Evolutionary conservation across 768 basidiomycete species (phyloP).

Genomic region (Tricholoma bakamatsutake): DNA sequence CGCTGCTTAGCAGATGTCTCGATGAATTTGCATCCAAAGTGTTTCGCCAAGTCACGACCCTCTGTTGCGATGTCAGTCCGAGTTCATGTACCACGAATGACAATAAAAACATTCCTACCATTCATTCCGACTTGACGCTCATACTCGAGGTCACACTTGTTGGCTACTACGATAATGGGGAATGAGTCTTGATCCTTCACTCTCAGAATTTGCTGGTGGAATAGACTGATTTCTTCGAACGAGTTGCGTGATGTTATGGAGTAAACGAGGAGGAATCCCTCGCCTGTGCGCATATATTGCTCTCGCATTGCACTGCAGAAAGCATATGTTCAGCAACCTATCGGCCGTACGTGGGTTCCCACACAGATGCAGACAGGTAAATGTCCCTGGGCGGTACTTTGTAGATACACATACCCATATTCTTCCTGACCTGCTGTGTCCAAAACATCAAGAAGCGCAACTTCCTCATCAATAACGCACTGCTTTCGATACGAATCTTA

Average conservation of each 20-base stretch:
- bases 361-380: neutral
- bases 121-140: slow-evolving; percentile 96
- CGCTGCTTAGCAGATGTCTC: slow-evolving; percentile 96
- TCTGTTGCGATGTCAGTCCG: slow-evolving; percentile 43
- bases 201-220: slow-evolving; percentile 93
- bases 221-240: slow-evolving; percentile 94
- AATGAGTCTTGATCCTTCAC: slow-evolving; percentile 96
- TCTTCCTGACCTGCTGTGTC: slow-evolving; percentile 97
- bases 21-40: slow-evolving; percentile 90
- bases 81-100: neutral
- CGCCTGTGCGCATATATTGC: slow-evolving; percentile 98
- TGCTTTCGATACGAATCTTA: slow-evolving; percentile 94
- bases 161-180: slow-evolving; percentile 93
- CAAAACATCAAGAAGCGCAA: slow-evolving; percentile 91
- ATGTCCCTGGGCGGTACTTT: neutral
- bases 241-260: slow-evolving; percentile 95
- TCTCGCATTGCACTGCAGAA: slow-evolving; percentile 87
- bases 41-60: slow-evolving; percentile 95
- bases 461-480: slow-evolving; percentile 92
- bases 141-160: slow-evolving; percentile 94
- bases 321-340: neutral
- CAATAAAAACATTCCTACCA: slow-evolving; percentile 41
- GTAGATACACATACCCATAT: slow-evolving; percentile 63
- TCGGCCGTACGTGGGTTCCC: neutral
- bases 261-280: slow-evolving; percentile 96